Evolutionary conservation across 2,329 filamentous ascomycete genomes (phyloP), one percentile per base, ranked within the genome.

Genomic region (Harringtonia aguacate): DNA sequence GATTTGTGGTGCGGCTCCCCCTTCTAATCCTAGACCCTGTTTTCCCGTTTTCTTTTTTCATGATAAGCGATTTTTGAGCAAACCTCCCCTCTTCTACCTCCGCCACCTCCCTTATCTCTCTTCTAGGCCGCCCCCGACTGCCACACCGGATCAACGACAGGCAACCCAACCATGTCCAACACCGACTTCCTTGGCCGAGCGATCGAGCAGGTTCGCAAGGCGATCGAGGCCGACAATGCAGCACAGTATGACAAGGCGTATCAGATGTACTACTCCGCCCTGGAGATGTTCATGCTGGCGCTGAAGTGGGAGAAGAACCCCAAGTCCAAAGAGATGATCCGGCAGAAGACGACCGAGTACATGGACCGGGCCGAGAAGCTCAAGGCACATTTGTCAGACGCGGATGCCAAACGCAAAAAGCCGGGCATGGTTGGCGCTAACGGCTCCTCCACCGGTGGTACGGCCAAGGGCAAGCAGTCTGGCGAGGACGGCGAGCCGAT

Each of bases 291-390:
- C 73, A 95, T 98, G 85, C 84, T 97, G 49, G 92, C 92, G 29
- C 75, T 98, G 48, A 98, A 98, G 73, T 98, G 90, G 90, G 92
- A 98, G 70, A 98, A 97, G 77, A 97, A 95, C 68, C 81, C 85
- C 51, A 90, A 89, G 56, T 89, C 87, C 51, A 97, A 97, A 72
- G 88, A 94, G 61, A 94, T 95, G 77, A 95, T 98, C 64, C 84
- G 92, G 55, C 80, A 85, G 55, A 97, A 97, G 71, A 88, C 89
- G 18, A 85, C 75, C 56, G 90, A 95, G 61, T 98, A 98, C 72
- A 95, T 98, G 84, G 90, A 95, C 66, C 86, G 92, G 50, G 92
- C 92, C 51, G 92, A 98, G 71, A 97, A 97, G 70, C 78, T 98
- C 52, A 98, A 98, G 67, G 79, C 82, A 45, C 92, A 97, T 61